Evolutionary conservation across 1,284 basidiomycete genomes (phyloP).

Genomic region (Austroboletus niveus): DNA sequence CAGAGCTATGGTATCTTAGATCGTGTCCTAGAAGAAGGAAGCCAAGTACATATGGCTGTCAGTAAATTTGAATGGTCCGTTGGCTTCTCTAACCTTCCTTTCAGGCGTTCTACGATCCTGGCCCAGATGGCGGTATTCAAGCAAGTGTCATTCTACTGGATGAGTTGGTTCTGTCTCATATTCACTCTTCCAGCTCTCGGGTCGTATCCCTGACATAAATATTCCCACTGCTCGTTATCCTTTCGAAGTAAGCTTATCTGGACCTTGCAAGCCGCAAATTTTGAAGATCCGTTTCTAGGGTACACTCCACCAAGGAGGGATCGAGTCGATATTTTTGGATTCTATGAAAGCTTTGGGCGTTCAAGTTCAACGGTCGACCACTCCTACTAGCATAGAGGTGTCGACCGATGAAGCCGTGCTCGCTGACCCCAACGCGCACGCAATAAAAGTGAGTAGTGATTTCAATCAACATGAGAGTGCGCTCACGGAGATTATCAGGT

Average conservation of each 20-base stretch:
- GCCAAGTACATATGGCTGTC: conserved; percentile 30
- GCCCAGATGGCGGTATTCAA: conserved; percentile 32
- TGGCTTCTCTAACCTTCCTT: not conserved
- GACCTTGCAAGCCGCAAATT: not conserved
- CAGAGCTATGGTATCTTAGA: conserved; percentile 38
- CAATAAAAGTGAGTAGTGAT: conserved; percentile 29
- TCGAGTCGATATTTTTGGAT: conserved; percentile 37
- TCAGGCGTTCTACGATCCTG: conserved; percentile 39
- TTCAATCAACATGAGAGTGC: not conserved
- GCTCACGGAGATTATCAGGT: conserved; percentile 28
- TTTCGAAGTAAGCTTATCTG: conserved; percentile 29
- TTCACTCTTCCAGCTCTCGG: conserved; percentile 24
- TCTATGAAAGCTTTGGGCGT: conserved; percentile 27
- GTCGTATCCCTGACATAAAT: conserved; percentile 31
- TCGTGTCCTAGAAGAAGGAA: conserved; percentile 35
- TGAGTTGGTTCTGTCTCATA: not conserved
- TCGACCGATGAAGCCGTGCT: conserved; percentile 33
- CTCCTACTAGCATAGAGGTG: conserved; percentile 33
- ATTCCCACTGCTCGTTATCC: conserved; percentile 36
- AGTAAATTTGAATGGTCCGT: conserved; percentile 8
- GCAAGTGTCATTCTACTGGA: conserved; percentile 2
- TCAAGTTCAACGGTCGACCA: conserved; percentile 34
- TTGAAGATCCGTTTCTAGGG: conserved; percentile 12
- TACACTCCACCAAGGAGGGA: conserved; percentile 37
- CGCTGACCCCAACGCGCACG: conserved; percentile 24